Base-by-base conservation (phyloP, 306 rosid species). In the Glycyrrhiza uralensis region DNA sequence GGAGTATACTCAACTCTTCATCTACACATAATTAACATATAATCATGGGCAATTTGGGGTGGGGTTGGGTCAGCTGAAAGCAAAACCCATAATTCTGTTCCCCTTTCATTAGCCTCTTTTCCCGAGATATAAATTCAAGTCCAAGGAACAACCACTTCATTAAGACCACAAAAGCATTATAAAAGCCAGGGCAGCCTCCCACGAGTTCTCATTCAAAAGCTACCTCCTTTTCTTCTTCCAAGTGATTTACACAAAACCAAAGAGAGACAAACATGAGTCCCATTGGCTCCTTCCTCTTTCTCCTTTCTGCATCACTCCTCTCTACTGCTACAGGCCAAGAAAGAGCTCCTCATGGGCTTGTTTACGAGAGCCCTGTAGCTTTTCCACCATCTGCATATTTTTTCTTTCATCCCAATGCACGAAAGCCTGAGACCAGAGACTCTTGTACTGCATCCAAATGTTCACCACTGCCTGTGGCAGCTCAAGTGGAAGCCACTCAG, bases 341-440 rank as follows among this genome's bases (percentile, higher is more conserved):
- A 32, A 87, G 95, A 87, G 82, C 96, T 2, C 90, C 96, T 9
- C 95, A 93, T 38, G 98, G 97, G 4, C 76, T 93, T 49, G 85
- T 66, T 46, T 62, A 79, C 2, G 90, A 85, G 79, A 76, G 47
- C 71, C 90, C 98, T 1, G 51, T 61, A 7, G 89, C 83, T 3
- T 72, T 93, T 76, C 65, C 98, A 7, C 97, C 98, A 6, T 80
- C 87, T 38, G 93, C 96, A 6, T 93, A 90, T 23, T 83, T 88
- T 52, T 93, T 93, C 81, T 93, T 93, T 69, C 90, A 93, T 69
- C 93, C 98, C 54, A 82, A 73, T 66, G 61, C 71, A 29, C 58
- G 14, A 52, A 82, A 85, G 33, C 76, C 83, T 6, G 76, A 52
- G 39, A 74, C 63, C 47, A 68, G 42, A 51, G 85, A 82, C 64